phyloP scores from a whole-genome alignment of 768 basidiomycete genomes.

The Paxillus involutus region DNA sequence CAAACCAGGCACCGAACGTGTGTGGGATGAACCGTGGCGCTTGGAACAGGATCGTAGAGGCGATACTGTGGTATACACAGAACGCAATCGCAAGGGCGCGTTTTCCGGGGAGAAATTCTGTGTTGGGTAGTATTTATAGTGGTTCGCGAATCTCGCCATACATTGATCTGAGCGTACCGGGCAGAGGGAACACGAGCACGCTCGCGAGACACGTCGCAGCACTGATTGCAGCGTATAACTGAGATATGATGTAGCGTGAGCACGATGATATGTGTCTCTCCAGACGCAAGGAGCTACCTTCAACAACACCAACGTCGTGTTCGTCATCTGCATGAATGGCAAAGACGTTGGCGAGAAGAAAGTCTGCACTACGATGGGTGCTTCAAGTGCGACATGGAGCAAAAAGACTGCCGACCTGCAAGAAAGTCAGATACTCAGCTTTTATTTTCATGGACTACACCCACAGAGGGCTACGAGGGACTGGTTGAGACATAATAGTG shows the following conservation, averaged over 20 bases:
- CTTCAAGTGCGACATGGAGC: slow-evolving; percentile 77
- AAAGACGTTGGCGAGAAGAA: slow-evolving; percentile 59
- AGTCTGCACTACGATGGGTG: slow-evolving; percentile 76
- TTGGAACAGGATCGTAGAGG: slow-evolving; percentile 73
- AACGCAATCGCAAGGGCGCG: slow-evolving; percentile 77
- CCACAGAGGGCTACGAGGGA: slow-evolving; percentile 42
- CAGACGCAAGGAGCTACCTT: slow-evolving; percentile 49
- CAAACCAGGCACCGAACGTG: slow-evolving; percentile 58
- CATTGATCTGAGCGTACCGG: slow-evolving; percentile 48
- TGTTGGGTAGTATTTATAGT: neutral
- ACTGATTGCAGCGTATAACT: slow-evolving; percentile 71
- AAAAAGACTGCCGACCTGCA: slow-evolving; percentile 68
- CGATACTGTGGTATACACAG: slow-evolving; percentile 71
- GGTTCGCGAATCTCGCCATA: neutral
- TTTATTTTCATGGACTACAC: slow-evolving; percentile 10
- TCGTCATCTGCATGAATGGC: slow-evolving; percentile 80
- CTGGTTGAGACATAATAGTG: slow-evolving; percentile 14
- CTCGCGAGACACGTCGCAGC: slow-evolving; percentile 60
- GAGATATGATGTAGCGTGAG: neutral
- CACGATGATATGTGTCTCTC: neutral
- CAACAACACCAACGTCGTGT: slow-evolving; percentile 73
- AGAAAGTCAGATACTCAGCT: neutral
- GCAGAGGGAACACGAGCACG: slow-evolving; percentile 66
- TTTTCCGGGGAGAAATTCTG: slow-evolving; percentile 85
- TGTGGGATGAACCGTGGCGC: slow-evolving; percentile 80